Conservation (phyloP, 2,329 filamentous ascomycete species). For the Graphium sp. region DNA sequence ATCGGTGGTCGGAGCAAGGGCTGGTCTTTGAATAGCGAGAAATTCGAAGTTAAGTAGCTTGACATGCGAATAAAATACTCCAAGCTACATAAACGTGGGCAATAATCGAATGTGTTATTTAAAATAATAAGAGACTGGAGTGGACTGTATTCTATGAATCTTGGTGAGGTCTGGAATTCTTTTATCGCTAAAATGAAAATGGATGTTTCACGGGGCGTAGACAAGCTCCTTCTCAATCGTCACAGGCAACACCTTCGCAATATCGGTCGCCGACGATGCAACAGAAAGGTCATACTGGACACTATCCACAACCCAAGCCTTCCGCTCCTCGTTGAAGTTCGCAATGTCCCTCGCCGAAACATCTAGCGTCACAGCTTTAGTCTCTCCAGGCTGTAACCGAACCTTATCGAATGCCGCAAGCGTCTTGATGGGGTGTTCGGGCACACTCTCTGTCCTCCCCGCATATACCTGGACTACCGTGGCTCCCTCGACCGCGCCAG, state of each 20-base stretch:
- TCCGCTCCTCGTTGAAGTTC: constrained; percentile 9
- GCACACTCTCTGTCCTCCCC: constrained; percentile 7
- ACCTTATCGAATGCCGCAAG: constrained; percentile 15
- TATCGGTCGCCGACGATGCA: constrained; percentile 10
- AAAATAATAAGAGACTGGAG: too few species aligned
- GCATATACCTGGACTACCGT: constrained; percentile 40
- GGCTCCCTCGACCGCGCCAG: constrained; percentile 29
- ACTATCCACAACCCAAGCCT: constrained; percentile 12
- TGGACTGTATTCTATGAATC: too few species aligned
- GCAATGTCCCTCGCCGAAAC: constrained; percentile 11
- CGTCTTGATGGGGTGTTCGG: constrained; percentile 12
- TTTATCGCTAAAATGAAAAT: too few species aligned
- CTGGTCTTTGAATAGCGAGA: too few species aligned
- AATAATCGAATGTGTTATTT: too few species aligned
- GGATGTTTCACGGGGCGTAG: constrained; percentile 1
- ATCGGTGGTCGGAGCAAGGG: too few species aligned
- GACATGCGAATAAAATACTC: too few species aligned
- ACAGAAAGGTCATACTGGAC: constrained; percentile 12
- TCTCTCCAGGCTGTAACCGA: constrained; percentile 8
- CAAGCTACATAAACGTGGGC: too few species aligned
- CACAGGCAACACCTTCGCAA: neutral
- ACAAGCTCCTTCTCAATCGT: neutral
- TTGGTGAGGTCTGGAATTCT: too few species aligned
- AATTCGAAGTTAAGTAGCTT: too few species aligned
- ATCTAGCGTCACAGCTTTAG: constrained; percentile 5